phyloP scores from a whole-genome alignment of 1,139 yeast species.

The Taphrina betulina region DNA sequence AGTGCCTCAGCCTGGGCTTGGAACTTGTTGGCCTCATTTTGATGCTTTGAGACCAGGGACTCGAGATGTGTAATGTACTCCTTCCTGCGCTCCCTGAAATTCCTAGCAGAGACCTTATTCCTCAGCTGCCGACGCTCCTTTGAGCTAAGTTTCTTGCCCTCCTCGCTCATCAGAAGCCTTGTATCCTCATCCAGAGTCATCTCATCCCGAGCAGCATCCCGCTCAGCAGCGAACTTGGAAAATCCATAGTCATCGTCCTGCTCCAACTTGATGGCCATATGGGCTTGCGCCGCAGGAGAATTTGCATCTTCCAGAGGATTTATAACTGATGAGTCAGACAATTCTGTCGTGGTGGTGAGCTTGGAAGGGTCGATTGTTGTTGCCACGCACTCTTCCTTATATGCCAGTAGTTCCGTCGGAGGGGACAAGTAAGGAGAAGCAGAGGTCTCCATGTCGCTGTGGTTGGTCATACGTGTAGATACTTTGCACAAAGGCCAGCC shows the following conservation, averaged over 20 bases:
- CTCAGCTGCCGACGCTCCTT: constrained; percentile 44
- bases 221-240: constrained; percentile 18
- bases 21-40: constrained; percentile 38
- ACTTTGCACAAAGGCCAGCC: no score
- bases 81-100: constrained; percentile 44
- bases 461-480: no score
- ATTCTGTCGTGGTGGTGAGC: no score
- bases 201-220: constrained; percentile 15
- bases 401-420: constrained; percentile 5
- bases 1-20: constrained; percentile 38
- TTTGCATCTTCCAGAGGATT: background rate
- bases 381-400: background rate
- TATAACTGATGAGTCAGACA: background rate
- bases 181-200: constrained; percentile 42
- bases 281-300: background rate
- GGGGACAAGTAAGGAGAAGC: constrained; percentile 16
- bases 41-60: constrained; percentile 40
- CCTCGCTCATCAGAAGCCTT: constrained; percentile 42
- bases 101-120: constrained; percentile 44
- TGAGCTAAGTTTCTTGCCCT: constrained; percentile 42
- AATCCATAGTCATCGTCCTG: constrained; percentile 18
- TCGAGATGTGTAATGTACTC: constrained; percentile 44
- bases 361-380: constrained; percentile 9
- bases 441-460: no score
- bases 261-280: background rate